Base-by-base conservation (phyloP, 73 alveolate species). In the Tetrahymena malaccensis region DNA sequence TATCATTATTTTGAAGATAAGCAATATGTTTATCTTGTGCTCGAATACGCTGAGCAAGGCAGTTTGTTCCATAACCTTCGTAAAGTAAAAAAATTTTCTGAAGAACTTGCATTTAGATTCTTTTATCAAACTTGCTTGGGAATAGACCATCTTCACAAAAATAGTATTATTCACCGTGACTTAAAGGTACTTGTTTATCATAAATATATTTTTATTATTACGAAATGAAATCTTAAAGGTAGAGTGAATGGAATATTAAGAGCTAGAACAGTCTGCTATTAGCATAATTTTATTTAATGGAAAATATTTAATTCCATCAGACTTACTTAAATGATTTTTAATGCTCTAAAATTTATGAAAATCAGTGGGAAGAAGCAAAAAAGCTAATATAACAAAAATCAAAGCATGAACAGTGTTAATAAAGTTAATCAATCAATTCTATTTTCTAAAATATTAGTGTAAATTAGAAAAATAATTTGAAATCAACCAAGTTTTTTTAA, bases 1-100 rank as follows among this genome's bases (percentile, higher is more conserved):
- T 96, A 96, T 93, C 97, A 98, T 83, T 98, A 98, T 95, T 98
- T 98, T 94, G 99, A 98, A 95, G 99, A 98, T 96, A 97, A 97
- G 85, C 97, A 98, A 83, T 95, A 97, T 96, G 97, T 98, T 43
- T 98, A 95, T 96, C 94, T 98, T 84, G 97, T 98, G 34, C 94
- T 97, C 97, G 99, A 98, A 94, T 95, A 96, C 10, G 98, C 98
- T 85, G 97, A 95, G 43, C 37, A 96, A 93, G 98, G 98, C 15
- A 96, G 96, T 94, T 95, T 96, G 58, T 96, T 95, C 93, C 57
- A 33, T 35, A 93, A 93, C 85, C 93, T 96, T 9, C 84, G 96
- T 70, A 95, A 43, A 94, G 94, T 94, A 93, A 95, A 93, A 57
- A 93, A 94, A 85, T 96, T 96, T 43, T 95, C 96, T 57, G 98